Evolutionary conservation across 169 alveolate species (phyloP), one percentile per base, ranked within the genome.

Genomic region (Eimeria praecox): DNA sequence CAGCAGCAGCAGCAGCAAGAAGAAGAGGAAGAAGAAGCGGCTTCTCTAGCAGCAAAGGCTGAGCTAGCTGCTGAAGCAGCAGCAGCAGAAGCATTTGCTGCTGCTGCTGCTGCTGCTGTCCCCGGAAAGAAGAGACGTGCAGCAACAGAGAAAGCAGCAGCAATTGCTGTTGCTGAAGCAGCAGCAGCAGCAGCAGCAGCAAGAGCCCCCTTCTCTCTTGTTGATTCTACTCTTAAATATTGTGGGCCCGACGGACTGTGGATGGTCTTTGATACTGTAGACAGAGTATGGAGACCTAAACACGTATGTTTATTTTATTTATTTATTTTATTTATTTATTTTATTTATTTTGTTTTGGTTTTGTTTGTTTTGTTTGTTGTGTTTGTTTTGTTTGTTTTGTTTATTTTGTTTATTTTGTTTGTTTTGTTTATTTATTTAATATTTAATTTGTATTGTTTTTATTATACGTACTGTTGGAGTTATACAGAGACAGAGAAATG

Each of bases 231-330:
- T 75, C 46, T 69, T 56, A 89, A 89, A 38, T 69, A 89, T 73
- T 77, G 75, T 33, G 77, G 85, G 10, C 95, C 95, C 54, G 88
- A 69, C 8, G 95, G 95, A 35, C 82, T 38, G 38, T 52, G 30
- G 94, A 88, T 88, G 94, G 94, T 88, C 40, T 88, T 64, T 52
- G 94, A 88, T 40, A 30, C 12, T n/a, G 85, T 20, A 6, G 94
- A 64, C 27, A 64, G 9, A 64, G 24, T n/a, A 64, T 18, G 75
- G 33, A n/a, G 33, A 73, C 83, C 22, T 22, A 38, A 27, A 8
- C 49, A 73, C 42, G 20, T n/a, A 14, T 22, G 35, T 30, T 66
- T 5, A 27, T 14, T 9, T 73, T 10, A 18, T 73, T 14, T 73
- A 8, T 73, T 20, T n/a, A n/a, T n/a, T n/a, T n/a, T n/a, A n/a